phyloP scores from a whole-genome alignment of 2,329 filamentous ascomycete species.

The Metarhizium rileyi region DNA sequence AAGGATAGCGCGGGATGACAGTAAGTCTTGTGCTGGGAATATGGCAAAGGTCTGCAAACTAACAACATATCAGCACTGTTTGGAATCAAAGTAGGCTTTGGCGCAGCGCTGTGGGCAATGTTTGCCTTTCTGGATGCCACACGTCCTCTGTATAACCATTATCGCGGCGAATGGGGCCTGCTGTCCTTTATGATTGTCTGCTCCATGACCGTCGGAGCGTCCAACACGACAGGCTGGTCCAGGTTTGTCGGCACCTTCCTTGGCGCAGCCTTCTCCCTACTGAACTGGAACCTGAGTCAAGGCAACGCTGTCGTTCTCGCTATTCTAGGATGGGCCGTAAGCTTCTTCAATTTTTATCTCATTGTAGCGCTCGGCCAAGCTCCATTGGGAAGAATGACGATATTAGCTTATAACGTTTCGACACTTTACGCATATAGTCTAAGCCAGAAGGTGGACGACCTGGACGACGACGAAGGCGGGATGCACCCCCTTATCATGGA shows the following conservation, averaged over 20 bases:
- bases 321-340: slow-evolving; percentile 68
- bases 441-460: slow-evolving; percentile 61
- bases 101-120: slow-evolving; percentile 73
- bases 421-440: slow-evolving; percentile 85
- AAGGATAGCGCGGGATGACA: slow-evolving; percentile 38
- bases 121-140: slow-evolving; percentile 70
- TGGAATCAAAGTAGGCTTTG: slow-evolving; percentile 80
- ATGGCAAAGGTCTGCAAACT: slow-evolving; percentile 3
- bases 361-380: slow-evolving; percentile 71
- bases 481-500: slow-evolving; percentile 69
- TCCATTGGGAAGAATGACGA: slow-evolving; percentile 79
- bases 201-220: slow-evolving; percentile 87
- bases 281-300: slow-evolving; percentile 64
- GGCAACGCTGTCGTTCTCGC: slow-evolving; percentile 64
- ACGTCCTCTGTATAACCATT: slow-evolving; percentile 66
- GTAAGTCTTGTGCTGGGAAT: slow-evolving; percentile 20
- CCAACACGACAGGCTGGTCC: slow-evolving; percentile 78
- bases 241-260: slow-evolving; percentile 75
- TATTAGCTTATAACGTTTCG: slow-evolving; percentile 87
- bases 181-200: slow-evolving; percentile 93
- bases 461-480: slow-evolving; percentile 73
- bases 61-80: slow-evolving; percentile 41
- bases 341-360: slow-evolving; percentile 73
- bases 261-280: slow-evolving; percentile 61
- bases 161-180: slow-evolving; percentile 91